Percentiles rank a stretch among this genome's conserved stretches.
Evolutionary conservation across 192 early-diverging fungal species (phyloP).

Genomic region (Umbelopsis vinacea): DNA sequence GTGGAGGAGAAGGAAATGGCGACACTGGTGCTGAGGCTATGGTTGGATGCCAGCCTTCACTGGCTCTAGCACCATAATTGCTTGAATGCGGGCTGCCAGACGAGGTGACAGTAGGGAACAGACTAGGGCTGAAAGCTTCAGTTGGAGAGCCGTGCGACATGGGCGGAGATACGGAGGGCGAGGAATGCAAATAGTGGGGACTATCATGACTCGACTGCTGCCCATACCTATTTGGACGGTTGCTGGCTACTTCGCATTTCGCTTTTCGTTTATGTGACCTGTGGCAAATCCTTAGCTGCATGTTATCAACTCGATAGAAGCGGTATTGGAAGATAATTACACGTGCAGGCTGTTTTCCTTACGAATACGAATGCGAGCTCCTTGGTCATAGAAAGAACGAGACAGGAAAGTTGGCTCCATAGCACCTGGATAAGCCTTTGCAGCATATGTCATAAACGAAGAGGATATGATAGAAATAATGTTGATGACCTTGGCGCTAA

Average conservation of each 20-base stretch:
- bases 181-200: background rate
- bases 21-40: background rate
- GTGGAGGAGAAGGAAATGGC: constrained; percentile 15
- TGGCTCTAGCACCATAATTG: background rate
- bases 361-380: constrained; percentile 89
- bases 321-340: constrained; percentile 11
- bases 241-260: background rate
- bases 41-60: background rate
- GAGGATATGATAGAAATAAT: constrained; percentile 70
- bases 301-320: too few relatives aligned
- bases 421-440: constrained; percentile 92
- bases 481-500: constrained; percentile 5
- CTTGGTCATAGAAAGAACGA: constrained; percentile 92
- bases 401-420: constrained; percentile 88
- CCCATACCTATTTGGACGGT: background rate
- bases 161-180: background rate
- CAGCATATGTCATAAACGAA: constrained; percentile 77
- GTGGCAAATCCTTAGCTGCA: too few relatives aligned
- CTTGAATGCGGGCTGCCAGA: background rate
- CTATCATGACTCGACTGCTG: background rate
- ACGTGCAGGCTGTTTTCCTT: constrained; percentile 72
- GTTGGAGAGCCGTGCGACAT: background rate
- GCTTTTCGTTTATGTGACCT: constrained; percentile 14
- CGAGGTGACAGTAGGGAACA: background rate
- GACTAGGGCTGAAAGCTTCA: background rate